These are phyloP conservation scores for Sicyos edulis DNA, from an alignment of 306 rosid species.

Conservation along the genomic window DNA sequence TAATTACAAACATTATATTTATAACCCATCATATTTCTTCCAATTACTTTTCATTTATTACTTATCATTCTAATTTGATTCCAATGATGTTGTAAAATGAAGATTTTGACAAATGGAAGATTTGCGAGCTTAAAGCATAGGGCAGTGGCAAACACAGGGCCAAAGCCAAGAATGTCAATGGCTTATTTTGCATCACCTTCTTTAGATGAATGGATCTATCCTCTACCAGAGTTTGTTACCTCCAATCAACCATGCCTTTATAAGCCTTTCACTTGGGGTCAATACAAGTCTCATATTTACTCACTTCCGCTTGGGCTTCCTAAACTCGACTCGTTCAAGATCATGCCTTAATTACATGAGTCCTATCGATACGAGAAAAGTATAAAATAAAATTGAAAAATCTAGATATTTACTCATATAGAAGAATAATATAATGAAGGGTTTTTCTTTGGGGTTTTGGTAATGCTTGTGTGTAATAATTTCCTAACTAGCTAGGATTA, in stretches of 20 bases:
- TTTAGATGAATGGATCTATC: constrained; percentile 44
- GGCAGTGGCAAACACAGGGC: constrained; percentile 40
- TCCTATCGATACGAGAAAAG: background rate
- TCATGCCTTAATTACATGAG: background rate
- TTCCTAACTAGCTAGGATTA: background rate
- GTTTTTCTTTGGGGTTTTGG: background rate
- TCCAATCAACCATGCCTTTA: constrained; percentile 39
- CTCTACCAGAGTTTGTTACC: constrained; percentile 47
- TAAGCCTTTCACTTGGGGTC: constrained; percentile 81
- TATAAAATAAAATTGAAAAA: background rate
- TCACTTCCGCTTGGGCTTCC: constrained; percentile 54
- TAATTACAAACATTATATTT: no score
- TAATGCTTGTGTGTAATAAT: background rate
- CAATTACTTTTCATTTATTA: background rate
- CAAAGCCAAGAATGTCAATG: constrained; percentile 63
- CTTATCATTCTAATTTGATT: background rate
- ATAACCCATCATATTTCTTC: background rate
- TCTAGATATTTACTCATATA: background rate
- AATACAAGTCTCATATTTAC: constrained; percentile 57
- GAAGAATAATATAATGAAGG: background rate
- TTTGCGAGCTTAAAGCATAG: constrained; percentile 64
- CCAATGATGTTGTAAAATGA: background rate
- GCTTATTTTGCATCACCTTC: constrained; percentile 83
- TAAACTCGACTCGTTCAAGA: constrained; percentile 60
- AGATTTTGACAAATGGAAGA: constrained; percentile 82